A percentile compares a stretch with the other conserved stretches of the same genome.
Conservation (phyloP, 768 basidiomycete species). For the Russula foetens region DNA sequence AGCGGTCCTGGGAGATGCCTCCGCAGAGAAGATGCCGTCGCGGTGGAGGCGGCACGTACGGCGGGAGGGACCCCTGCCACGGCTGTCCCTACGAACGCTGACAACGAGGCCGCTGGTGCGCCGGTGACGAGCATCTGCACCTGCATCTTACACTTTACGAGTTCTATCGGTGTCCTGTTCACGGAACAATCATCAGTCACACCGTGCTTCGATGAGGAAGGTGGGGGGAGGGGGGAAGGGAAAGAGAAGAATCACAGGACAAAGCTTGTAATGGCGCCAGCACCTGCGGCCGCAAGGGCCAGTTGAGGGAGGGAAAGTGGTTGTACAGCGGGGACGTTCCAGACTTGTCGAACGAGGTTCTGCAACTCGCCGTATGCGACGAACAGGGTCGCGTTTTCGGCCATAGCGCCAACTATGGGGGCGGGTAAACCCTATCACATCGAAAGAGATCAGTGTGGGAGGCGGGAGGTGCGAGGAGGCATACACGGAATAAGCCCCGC, state of each 20-base stretch:
- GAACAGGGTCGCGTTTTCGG: slow-evolving; percentile 86
- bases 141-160: slow-evolving; percentile 97
- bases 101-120: slow-evolving; percentile 20
- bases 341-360: slow-evolving; percentile 42
- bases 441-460: neutral
- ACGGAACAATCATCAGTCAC: neutral
- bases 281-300: slow-evolving; percentile 75
- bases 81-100: slow-evolving; percentile 4
- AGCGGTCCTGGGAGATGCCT: slow-evolving; percentile 69
- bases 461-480: slow-evolving; percentile 23
- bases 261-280: slow-evolving; percentile 81
- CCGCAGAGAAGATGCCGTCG: slow-evolving; percentile 10
- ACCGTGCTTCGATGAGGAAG: neutral
- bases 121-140: slow-evolving; percentile 75
- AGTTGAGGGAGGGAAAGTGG: slow-evolving; percentile 60
- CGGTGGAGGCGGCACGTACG: neutral
- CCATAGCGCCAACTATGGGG: slow-evolving; percentile 86
- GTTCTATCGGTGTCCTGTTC: slow-evolving; percentile 81
- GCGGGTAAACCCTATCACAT: slow-evolving; percentile 66
- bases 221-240: neutral
- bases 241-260: slow-evolving; percentile 51
- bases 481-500: slow-evolving; percentile 78
- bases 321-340: slow-evolving; percentile 28
- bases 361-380: slow-evolving; percentile 76
- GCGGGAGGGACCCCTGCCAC: slow-evolving; percentile 34